phyloP scores from a whole-genome alignment of 2,329 filamentous ascomycete species.

The Lachnellula willkommii region DNA sequence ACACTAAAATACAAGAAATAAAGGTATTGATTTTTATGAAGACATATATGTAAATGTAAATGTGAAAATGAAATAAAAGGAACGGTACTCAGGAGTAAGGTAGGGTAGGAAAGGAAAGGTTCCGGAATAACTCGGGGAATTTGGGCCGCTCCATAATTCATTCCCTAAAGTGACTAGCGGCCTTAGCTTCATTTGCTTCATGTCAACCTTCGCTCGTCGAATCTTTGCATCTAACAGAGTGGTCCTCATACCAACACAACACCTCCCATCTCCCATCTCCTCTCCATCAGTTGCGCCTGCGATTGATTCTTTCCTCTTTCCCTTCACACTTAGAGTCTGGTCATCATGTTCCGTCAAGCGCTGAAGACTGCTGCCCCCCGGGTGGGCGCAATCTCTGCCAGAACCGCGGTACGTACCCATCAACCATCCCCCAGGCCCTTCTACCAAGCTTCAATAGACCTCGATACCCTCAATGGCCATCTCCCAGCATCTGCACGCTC shows the following conservation, averaged over 20 bases:
- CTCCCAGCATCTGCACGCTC: conserved; percentile 36
- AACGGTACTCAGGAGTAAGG: no score
- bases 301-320: conserved; percentile 54
- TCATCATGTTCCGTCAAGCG: conserved; percentile 65
- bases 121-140: no score
- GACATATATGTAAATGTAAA: no score
- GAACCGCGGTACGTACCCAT: conserved; percentile 83
- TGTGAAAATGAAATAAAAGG: no score
- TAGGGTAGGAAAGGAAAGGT: no score
- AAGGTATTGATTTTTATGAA: no score
- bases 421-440: conserved; percentile 35
- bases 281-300: conserved; percentile 59
- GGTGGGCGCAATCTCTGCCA: conserved; percentile 90
- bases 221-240: conserved; percentile 16
- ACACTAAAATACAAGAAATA: no score
- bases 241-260: conserved; percentile 28
- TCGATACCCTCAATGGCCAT: conserved; percentile 27
- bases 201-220: conserved; percentile 6
- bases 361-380: conserved; percentile 61
- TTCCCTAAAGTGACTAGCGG: no score
- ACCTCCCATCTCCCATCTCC: conserved; percentile 45
- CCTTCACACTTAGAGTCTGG: conserved; percentile 48
- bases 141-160: no score
- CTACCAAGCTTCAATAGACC: conserved; percentile 34
- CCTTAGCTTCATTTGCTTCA: no score